Percentiles rank a stretch among this genome's conserved stretches.
phyloP scores from a whole-genome alignment of 2,329 filamentous ascomycete genomes.

The Pezicula radicicola region DNA sequence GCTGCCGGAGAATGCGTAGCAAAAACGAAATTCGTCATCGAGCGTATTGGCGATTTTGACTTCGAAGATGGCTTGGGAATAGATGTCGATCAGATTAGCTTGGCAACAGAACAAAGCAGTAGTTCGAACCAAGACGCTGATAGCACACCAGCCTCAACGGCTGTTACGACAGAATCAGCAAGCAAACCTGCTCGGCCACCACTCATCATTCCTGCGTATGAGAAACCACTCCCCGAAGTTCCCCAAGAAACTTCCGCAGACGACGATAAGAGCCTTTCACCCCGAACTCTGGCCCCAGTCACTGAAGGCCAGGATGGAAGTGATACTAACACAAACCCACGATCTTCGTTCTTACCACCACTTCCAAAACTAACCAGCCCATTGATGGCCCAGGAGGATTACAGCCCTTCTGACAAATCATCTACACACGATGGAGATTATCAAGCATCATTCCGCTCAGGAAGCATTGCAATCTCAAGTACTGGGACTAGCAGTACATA shows the following conservation, averaged over 20 bases:
- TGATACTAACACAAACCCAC: slow-evolving; percentile 35
- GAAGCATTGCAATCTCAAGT: slow-evolving; percentile 72
- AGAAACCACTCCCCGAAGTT: slow-evolving; percentile 68
- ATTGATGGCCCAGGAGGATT: slow-evolving; percentile 44
- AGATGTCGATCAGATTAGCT: slow-evolving; percentile 38
- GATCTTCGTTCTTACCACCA: slow-evolving; percentile 50
- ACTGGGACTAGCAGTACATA: slow-evolving; percentile 78
- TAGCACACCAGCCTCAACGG: slow-evolving; percentile 28
- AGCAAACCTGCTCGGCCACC: slow-evolving; percentile 41
- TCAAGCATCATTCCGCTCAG: slow-evolving; percentile 53
- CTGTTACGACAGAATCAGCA: slow-evolving; percentile 24
- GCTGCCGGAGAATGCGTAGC: slow-evolving; percentile 89
- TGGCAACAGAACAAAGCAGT: slow-evolving; percentile 14
- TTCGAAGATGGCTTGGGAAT: slow-evolving; percentile 59
- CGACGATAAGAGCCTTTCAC: slow-evolving; percentile 7
- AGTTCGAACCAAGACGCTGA: neutral
- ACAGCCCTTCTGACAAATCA: slow-evolving; percentile 43
- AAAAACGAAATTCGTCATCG: slow-evolving; percentile 80
- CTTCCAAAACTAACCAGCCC: slow-evolving; percentile 56
- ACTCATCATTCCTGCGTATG: slow-evolving; percentile 45
- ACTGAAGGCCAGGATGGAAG: slow-evolving; percentile 29
- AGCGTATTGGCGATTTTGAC: slow-evolving; percentile 88
- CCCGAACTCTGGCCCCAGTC: slow-evolving; percentile 11
- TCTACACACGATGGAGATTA: slow-evolving; percentile 47
- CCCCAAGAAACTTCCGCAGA: slow-evolving; percentile 39